Base-by-base conservation (phyloP, 768 basidiomycete genomes). In the Gymnopilus dilepis region DNA sequence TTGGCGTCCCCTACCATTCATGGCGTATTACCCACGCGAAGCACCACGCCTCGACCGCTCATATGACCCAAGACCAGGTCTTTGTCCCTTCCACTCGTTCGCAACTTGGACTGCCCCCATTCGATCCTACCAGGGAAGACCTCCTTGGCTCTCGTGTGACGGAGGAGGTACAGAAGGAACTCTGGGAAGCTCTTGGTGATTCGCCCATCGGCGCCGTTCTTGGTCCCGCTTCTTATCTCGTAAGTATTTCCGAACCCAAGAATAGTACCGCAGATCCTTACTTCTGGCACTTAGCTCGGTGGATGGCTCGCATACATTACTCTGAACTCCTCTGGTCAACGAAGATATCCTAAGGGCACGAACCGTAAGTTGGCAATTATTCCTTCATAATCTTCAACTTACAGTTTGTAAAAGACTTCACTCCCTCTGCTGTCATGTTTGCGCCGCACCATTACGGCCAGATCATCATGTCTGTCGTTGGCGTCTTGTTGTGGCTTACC, bases 1-100 rank as follows among this genome's bases (percentile, higher is more conserved):
- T 98, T 60, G 90, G 96, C 50, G 97, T 99, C 13, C 97, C 97
- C 5, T 99, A 94, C 78, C 95, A 98, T 72, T 92, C 94, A 4
- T 99, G 96, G 97, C 85, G 94, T 64, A 94, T 97, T 71, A 89
- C 88, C 3, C 97, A 98, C 73, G 94, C 85, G 24, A 93, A 95
- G 75, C 97, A 99, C 76, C 97, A 99, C 74, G 97, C 97, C 15
- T 89, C 91, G 0, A 97, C 95, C 4, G 92, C 84, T 15, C 96
- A 98, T 76, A 86, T 97, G 86, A 92, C 91, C 30, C 88, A 95
- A 66, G 97, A 98, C 68, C 95, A 99, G 72, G 97, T 98, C 61
- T 97, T 94, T 68, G 95, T 99, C 3, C 97, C 97, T 51, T 77
- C 84, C 67, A 96, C 97, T n/a, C 90, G 95, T 47, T 87, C 89